phyloP scores from a whole-genome alignment of 2,329 filamentous ascomycete genomes.

The Fusarium marasasianum region DNA sequence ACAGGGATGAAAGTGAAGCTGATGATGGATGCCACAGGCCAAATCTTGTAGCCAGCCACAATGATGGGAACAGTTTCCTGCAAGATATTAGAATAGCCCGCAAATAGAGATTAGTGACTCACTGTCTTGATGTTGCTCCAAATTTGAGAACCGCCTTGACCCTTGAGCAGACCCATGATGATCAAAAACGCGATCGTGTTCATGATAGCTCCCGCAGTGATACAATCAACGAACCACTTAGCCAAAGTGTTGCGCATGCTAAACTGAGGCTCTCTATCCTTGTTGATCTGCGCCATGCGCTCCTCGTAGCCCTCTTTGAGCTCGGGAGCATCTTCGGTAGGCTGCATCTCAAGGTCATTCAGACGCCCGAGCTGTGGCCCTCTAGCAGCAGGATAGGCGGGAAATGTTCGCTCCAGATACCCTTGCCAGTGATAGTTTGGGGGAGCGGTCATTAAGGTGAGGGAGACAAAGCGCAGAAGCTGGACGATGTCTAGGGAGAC shows the following conservation, averaged over 20 bases:
- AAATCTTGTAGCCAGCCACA: constrained; percentile 61
- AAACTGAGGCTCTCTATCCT: constrained; percentile 44
- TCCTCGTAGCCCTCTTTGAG: constrained; percentile 36
- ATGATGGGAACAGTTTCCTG: constrained; percentile 59
- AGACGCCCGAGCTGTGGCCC: constrained; percentile 19
- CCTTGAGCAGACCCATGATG: constrained; percentile 59
- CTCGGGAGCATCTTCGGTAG: constrained; percentile 37
- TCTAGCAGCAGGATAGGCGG: constrained; percentile 50
- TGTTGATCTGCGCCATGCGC: constrained; percentile 30
- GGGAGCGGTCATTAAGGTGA: constrained; percentile 63
- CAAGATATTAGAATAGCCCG: background rate
- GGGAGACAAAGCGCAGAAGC: constrained; percentile 63
- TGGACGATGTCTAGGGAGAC: constrained; percentile 58
- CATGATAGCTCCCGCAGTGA: constrained; percentile 56
- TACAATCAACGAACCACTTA: constrained; percentile 63
- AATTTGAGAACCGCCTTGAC: constrained; percentile 50
- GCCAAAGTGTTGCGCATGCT: constrained; percentile 54
- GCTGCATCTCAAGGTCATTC: constrained; percentile 44
- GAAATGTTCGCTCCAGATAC: constrained; percentile 62
- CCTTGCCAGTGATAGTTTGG: constrained; percentile 69
- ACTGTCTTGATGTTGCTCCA: constrained; percentile 51
- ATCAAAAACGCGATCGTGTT: constrained; percentile 58
- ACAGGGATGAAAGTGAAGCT: constrained; percentile 61
- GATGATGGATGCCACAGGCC: constrained; percentile 61
- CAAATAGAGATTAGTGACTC: background rate